Conservation (phyloP, 345 rosid genomes). For the Excoecaria agallocha region DNA sequence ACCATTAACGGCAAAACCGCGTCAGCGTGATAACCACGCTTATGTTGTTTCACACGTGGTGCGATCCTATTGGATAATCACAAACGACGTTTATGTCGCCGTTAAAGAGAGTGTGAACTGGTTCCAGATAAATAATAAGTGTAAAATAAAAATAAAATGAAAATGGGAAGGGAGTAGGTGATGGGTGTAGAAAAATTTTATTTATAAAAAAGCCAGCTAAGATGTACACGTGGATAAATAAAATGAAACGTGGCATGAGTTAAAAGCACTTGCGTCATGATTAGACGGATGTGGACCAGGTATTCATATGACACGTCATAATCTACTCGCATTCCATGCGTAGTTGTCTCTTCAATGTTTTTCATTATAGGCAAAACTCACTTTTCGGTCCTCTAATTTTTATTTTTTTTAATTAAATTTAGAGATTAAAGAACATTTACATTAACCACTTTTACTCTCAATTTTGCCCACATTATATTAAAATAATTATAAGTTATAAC, state of each 20-base stretch:
- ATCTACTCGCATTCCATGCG: not conserved
- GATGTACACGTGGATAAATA: slow-evolving; percentile 2
- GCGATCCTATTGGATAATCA: not conserved
- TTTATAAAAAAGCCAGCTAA: not conserved
- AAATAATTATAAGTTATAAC: too few relatives aligned
- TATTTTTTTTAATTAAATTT: too few relatives aligned
- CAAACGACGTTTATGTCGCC: slow-evolving; percentile 7
- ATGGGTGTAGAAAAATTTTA: not conserved
- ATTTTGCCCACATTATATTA: too few relatives aligned
- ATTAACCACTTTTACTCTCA: too few relatives aligned
- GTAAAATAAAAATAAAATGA: not conserved
- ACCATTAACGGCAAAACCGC: slow-evolving; percentile 35
- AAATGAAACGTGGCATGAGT: slow-evolving; percentile 17
- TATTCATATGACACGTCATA: slow-evolving; percentile 22
- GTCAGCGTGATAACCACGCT: slow-evolving; percentile 31
- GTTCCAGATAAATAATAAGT: not conserved
- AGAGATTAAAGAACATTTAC: too few relatives aligned
- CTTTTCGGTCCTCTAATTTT: too few relatives aligned
- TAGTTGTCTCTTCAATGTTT: not conserved
- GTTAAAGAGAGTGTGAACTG: not conserved
- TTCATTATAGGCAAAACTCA: too few relatives aligned
- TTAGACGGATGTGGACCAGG: slow-evolving; percentile 8
- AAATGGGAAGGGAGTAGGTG: not conserved
- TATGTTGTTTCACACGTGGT: slow-evolving; percentile 13
- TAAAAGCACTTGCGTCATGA: not conserved